Percentiles rank a stretch among this genome's conserved stretches.
Conservation (phyloP, 1,284 basidiomycete genomes). For the Apiotrichum domesticum region DNA sequence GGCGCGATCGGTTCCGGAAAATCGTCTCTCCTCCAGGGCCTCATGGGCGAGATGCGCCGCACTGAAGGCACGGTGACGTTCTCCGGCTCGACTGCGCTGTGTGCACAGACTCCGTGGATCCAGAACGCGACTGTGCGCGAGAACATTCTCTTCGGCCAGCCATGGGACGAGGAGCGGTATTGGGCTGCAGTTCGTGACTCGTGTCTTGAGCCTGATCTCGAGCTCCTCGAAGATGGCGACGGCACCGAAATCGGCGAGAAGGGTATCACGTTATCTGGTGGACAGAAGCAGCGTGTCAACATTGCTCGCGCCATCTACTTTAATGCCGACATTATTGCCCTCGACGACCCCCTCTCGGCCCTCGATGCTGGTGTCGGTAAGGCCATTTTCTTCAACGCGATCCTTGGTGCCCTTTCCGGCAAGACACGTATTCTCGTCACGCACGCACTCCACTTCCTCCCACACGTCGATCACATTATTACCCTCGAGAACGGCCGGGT, state of each 20-base stretch:
- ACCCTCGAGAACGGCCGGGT: constrained; percentile 61
- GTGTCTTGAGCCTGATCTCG: constrained; percentile 71
- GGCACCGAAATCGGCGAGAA: constrained; percentile 88
- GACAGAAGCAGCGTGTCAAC: constrained; percentile 50
- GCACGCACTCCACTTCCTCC: constrained; percentile 50
- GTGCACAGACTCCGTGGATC: constrained; percentile 73
- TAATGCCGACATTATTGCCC: constrained; percentile 75
- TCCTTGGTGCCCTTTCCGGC: constrained; percentile 56
- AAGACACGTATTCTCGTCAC: constrained; percentile 71
- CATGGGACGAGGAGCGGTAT: constrained; percentile 70
- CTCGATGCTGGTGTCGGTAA: constrained; percentile 84
- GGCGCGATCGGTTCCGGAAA: constrained; percentile 69
- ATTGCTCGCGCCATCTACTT: constrained; percentile 79
- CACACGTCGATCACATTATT: constrained; percentile 48
- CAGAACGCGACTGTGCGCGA: constrained; percentile 64
- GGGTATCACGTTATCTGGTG: constrained; percentile 49
- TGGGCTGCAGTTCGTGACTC: constrained; percentile 68
- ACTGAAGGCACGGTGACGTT: constrained; percentile 58
- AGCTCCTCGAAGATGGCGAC: constrained; percentile 74
- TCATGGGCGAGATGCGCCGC: constrained; percentile 73
- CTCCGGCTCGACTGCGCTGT: constrained; percentile 65
- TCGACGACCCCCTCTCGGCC: constrained; percentile 73
- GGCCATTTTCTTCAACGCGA: constrained; percentile 72
- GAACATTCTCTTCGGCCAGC: constrained; percentile 78
- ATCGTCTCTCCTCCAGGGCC: constrained; percentile 54